These are phyloP conservation scores for Mimosa bimucronata DNA, from an alignment of 306 rosid species.

Conservation along the genomic window DNA sequence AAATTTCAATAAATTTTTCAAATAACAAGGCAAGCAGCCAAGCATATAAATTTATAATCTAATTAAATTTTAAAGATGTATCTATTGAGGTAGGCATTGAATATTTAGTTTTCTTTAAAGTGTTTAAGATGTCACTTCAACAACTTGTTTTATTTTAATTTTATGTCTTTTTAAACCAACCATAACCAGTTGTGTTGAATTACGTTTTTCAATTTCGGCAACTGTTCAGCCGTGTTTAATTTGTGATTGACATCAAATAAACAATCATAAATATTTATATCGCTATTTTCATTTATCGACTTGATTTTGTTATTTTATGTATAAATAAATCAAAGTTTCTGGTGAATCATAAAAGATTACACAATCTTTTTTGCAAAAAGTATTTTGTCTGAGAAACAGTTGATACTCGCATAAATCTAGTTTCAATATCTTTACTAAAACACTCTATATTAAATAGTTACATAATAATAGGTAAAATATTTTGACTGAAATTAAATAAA, in stretches of 20 bases:
- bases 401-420: no score
- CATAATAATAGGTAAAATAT: not conserved
- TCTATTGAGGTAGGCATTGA: not conserved
- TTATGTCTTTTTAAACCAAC: not conserved
- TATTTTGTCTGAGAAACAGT: no score
- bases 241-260: not conserved
- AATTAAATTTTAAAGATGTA: no score
- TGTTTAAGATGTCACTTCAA: not conserved
- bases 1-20: no score
- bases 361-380: no score
- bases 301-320: not conserved
- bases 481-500: not conserved
- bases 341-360: not conserved
- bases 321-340: not conserved
- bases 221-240: not conserved
- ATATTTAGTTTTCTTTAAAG: not conserved
- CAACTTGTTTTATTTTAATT: not conserved
- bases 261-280: not conserved
- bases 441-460: not conserved
- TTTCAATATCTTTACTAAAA: no score
- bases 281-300: not conserved
- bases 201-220: not conserved
- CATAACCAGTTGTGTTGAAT: not conserved
- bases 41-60: no score
- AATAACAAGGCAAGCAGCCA: no score